Evolutionary conservation across 148 eudicot genomes (phyloP), one percentile per base, ranked within the genome.

Genomic region (Chenopodium formosanum): DNA sequence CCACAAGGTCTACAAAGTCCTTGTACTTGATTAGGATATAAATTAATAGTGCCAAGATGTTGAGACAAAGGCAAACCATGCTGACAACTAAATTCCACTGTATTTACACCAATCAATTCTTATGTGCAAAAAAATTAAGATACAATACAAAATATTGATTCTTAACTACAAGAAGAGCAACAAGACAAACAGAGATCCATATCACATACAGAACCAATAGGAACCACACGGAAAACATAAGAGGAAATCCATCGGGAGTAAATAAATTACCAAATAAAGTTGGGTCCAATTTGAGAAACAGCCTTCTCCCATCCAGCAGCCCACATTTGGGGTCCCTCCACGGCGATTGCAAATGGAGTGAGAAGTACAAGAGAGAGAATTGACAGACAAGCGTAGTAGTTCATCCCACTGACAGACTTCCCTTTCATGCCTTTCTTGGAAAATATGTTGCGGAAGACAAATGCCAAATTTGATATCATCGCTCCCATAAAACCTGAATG

Each of bases 361-460:
- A 93, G 94, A 73, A 93, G 76, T 32, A 83, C 70, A 27, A 91
- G 91, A 80, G 97, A 93, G 70, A 93, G 53, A 62, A 93, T 87
- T 19, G 97, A 93, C 29, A 93, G 79, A 80, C 97, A 91, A 44
- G 97, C 97, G 47, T 93, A 93, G 88, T 91, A 91, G 87, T 91
- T 93, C 97, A 91, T 93, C 27, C 97, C 97, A 58, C 95, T 90
- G 60, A 91, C 95, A 13, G 94, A 90, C 79, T 90, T 91, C 85
- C 94, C 95, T 86, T 90, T 90, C 97, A 93, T 93, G 80, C 97
- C 95, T 86, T 81, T 90, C 91, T 93, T 93, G 12, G 97, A 93
- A 81, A 93, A 91, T 86, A 93, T 93, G 58, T 93, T 93, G 69
- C 95, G 88, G 78, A 93, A 90, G 62, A 93, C 95, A 87, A 93